Evolutionary conservation across 192 early-diverging fungal species (phyloP).

Genomic region (Piromyces sp.): DNA sequence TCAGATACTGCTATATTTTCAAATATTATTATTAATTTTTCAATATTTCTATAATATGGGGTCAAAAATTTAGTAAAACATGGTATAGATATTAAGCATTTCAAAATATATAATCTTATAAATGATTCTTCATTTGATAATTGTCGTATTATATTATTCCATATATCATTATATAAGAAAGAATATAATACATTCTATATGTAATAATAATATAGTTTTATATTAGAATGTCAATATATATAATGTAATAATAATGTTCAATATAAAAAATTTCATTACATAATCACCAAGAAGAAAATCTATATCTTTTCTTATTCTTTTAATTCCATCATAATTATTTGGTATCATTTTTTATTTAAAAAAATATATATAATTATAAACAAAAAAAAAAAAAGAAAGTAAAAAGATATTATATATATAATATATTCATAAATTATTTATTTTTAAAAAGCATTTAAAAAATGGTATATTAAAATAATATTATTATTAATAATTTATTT

Average conservation of each 20-base stretch:
- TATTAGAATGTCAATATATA: too few species aligned
- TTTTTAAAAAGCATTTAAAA: too few species aligned
- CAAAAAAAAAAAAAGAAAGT: too few species aligned
- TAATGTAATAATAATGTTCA: too few species aligned
- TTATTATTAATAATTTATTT: too few species aligned
- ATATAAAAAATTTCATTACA: not conserved
- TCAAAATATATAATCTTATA: not conserved
- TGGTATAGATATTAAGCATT: not conserved
- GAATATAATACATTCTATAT: not conserved
- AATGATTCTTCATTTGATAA: not conserved
- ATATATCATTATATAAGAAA: not conserved
- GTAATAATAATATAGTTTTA: not conserved
- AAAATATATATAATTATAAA: too few species aligned
- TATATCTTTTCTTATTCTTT: not conserved
- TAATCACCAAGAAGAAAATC: not conserved
- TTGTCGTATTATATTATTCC: not conserved
- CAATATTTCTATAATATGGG: not conserved
- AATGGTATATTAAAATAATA: too few species aligned
- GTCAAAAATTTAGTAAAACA: not conserved
- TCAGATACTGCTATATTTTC: not conserved
- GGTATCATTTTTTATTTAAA: not conserved
- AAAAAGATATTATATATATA: too few species aligned
- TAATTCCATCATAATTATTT: not conserved
- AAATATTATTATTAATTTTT: not conserved
- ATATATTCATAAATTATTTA: too few species aligned